Evolutionary conservation across 225 moss, liverwort and hornwort species (phyloP).

Genomic region (Bryoerythrophyllum caledonicum): DNA sequence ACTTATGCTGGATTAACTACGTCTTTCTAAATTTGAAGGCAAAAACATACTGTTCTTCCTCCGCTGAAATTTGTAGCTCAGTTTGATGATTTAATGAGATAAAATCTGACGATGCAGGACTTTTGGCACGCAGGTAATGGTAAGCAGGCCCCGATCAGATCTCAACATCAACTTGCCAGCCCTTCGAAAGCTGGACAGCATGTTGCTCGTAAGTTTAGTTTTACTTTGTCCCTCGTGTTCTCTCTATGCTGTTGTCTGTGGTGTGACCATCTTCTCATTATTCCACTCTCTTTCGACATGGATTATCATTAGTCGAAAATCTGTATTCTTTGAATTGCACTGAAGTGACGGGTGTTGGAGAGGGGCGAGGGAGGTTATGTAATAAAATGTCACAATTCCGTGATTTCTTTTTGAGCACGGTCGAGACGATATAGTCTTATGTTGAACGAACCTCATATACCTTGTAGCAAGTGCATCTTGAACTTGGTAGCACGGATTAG

Average conservation of each 20-base stretch:
- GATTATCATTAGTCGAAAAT: slow-evolving; percentile 2
- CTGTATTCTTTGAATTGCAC: not conserved
- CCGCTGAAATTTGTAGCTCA: not conserved
- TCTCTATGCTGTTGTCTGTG: slow-evolving; percentile 12
- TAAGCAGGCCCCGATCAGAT: slow-evolving; percentile 89
- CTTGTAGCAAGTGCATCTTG: slow-evolving; percentile 7
- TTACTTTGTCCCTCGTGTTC: not conserved
- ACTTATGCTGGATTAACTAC: not conserved
- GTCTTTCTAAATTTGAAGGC: not conserved
- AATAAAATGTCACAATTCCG: not conserved
- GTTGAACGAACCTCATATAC: not conserved
- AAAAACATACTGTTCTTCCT: not conserved
- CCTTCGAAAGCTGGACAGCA: slow-evolving; percentile 86
- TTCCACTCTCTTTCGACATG: not conserved
- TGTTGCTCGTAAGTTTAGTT: slow-evolving; percentile 78
- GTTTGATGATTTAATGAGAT: not conserved
- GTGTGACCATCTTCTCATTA: not conserved
- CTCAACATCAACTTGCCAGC: slow-evolving; percentile 89
- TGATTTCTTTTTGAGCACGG: slow-evolving; percentile 6
- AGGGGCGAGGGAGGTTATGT: not conserved
- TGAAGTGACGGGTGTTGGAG: not conserved
- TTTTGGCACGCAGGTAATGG: slow-evolving; percentile 74
- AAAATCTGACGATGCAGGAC: not conserved
- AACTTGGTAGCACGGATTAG: not conserved
- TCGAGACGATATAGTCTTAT: not conserved